A percentile compares a stretch with the other conserved stretches of the same genome.
phyloP scores from a whole-genome alignment of 192 early-diverging fungal genomes.

The Entomortierella beljakovae region DNA sequence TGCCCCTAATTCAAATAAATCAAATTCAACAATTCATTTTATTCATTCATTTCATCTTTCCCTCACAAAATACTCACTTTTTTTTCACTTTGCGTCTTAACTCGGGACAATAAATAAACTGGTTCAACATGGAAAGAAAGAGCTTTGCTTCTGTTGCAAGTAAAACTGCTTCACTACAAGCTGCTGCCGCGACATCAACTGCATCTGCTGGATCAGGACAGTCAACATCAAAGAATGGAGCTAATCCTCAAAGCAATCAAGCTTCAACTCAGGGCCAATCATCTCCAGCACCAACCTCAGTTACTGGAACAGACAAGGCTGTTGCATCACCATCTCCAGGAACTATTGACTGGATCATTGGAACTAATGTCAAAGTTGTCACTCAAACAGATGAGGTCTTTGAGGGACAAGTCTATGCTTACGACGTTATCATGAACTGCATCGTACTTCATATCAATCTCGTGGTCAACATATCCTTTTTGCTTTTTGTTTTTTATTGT shows the following conservation, averaged over 20 bases:
- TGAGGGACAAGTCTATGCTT: conserved; percentile 68
- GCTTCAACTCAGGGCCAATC: conserved; percentile 14
- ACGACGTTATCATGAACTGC: conserved; percentile 69
- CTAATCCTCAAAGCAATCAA: not conserved
- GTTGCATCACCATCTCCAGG: conserved; percentile 13
- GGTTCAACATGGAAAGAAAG: too few species aligned
- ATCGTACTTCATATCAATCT: conserved; percentile 75
- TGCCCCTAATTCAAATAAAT: too few species aligned
- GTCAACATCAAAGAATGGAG: conserved; percentile 29
- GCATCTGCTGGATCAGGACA: not conserved
- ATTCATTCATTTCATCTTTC: too few species aligned
- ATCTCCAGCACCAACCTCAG: conserved; percentile 3
- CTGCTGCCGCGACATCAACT: conserved; percentile 2
- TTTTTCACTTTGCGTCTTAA: too few species aligned
- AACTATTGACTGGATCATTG: conserved; percentile 61
- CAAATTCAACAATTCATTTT: too few species aligned
- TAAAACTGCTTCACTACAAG: conserved; percentile 10
- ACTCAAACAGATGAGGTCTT: conserved; percentile 62
- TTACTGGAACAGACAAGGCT: not conserved
- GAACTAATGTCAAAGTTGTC: conserved; percentile 59
- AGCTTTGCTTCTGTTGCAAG: conserved; percentile 49
- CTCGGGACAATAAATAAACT: too few species aligned
- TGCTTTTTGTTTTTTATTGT: not conserved
- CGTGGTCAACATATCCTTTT: conserved; percentile 31
- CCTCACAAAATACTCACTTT: too few species aligned